These are phyloP conservation scores for Lentinula novae-zelandiae DNA, from an alignment of 1,284 basidiomycete genomes.

Conservation along the genomic window DNA sequence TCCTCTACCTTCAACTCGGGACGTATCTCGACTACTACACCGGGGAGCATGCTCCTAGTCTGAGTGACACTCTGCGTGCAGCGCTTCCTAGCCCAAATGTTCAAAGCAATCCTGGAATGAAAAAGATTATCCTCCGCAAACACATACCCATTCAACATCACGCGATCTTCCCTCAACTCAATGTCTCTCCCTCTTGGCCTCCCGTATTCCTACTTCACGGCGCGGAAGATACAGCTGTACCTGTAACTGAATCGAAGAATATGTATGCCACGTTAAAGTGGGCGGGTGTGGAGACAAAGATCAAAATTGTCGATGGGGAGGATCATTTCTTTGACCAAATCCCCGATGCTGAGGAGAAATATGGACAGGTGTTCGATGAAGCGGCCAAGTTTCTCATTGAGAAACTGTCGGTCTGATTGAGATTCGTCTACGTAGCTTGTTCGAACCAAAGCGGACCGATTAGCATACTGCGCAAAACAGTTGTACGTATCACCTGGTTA, in stretches of 20 bases:
- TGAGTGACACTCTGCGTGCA: conserved; percentile 41
- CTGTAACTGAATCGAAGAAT: conserved; percentile 9
- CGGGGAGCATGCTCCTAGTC: conserved; percentile 48
- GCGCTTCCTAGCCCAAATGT: neutral
- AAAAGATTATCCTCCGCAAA: conserved; percentile 12
- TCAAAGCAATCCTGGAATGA: neutral
- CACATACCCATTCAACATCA: conserved; percentile 37
- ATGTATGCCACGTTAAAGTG: conserved; percentile 8
- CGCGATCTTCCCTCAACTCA: conserved; percentile 51
- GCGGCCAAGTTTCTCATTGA: conserved; percentile 1
- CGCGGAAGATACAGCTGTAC: conserved; percentile 12
- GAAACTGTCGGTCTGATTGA: neutral
- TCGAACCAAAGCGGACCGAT: neutral
- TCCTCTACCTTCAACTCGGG: conserved; percentile 59
- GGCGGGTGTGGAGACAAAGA: conserved; percentile 3
- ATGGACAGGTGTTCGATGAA: conserved; percentile 6
- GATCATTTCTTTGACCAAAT: conserved; percentile 16
- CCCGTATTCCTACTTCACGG: conserved; percentile 32
- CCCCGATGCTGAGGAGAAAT: conserved; percentile 10
- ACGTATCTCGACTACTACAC: conserved; percentile 59
- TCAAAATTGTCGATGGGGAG: conserved; percentile 10
- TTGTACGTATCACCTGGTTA: too few species aligned
- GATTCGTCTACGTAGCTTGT: neutral
- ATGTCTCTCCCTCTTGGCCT: conserved; percentile 38
- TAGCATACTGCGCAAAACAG: too few species aligned